Percentiles rank a stretch among this genome's conserved stretches.
phyloP scores from a whole-genome alignment of 345 rosid genomes.

The Acer negundo region DNA sequence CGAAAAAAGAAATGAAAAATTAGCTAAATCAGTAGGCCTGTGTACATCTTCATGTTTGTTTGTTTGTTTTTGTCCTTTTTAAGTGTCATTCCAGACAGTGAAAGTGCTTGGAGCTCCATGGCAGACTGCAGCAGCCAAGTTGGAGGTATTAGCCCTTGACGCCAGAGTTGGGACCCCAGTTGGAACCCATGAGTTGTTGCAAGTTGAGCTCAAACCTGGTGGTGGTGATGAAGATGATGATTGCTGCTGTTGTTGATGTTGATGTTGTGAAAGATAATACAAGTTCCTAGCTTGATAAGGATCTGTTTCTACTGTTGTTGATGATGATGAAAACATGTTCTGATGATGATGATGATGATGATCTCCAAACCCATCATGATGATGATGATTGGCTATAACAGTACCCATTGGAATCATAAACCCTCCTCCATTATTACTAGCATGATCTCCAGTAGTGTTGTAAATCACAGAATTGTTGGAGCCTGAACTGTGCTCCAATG shows the following conservation, averaged over 20 bases:
- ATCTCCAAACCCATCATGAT: slow-evolving; percentile 29
- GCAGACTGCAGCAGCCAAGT: slow-evolving; percentile 33
- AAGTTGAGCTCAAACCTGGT: neutral
- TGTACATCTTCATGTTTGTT: neutral
- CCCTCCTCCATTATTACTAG: slow-evolving; percentile 23
- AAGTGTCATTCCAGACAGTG: slow-evolving; percentile 62
- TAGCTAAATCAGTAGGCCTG: slow-evolving; percentile 23
- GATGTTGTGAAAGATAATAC: slow-evolving; percentile 45
- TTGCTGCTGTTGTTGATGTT: slow-evolving; percentile 1
- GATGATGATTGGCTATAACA: slow-evolving; percentile 28
- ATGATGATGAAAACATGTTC: slow-evolving; percentile 33
- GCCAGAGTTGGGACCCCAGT: slow-evolving; percentile 42
- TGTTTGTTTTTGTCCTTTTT: neutral
- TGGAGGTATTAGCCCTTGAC: slow-evolving; percentile 34
- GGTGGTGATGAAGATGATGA: slow-evolving; percentile 30
- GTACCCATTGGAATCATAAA: slow-evolving; percentile 41
- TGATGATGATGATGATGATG: slow-evolving; percentile 16
- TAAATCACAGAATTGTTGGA: slow-evolving; percentile 53
- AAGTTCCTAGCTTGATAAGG: slow-evolving; percentile 45
- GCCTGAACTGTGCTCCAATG: slow-evolving; percentile 52
- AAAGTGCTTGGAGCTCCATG: slow-evolving; percentile 54
- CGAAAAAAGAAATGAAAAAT: neutral
- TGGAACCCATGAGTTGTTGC: slow-evolving; percentile 36
- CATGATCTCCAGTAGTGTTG: slow-evolving; percentile 18
- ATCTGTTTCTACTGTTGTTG: slow-evolving; percentile 36